Evolutionary conservation across 371 early-diverging fungal genomes (phyloP).

Genomic region (Blakeslea trispora): DNA sequence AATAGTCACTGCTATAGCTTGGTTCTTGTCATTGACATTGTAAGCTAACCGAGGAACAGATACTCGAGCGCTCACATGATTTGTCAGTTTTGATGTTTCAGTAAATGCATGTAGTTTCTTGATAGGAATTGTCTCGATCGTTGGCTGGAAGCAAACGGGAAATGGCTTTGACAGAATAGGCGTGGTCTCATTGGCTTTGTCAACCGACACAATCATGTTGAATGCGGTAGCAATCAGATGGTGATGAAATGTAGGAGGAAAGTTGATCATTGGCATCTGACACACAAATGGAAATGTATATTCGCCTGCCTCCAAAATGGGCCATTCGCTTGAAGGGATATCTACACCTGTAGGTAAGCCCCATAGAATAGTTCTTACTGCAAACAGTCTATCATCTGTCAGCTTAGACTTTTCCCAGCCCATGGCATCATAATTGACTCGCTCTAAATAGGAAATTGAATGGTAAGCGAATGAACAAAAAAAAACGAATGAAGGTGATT

Average conservation of each 20-base stretch:
- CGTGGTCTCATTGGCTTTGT: constrained; percentile 9
- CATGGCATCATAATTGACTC: constrained; percentile 37
- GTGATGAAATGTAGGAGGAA: constrained; percentile 33
- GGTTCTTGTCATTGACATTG: constrained; percentile 18
- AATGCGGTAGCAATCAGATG: constrained; percentile 28
- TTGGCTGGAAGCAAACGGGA: constrained; percentile 22
- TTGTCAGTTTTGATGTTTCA: constrained; percentile 14
- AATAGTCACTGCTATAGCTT: constrained; percentile 21
- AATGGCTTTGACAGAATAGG: constrained; percentile 23
- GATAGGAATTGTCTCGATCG: constrained; percentile 26
- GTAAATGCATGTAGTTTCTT: constrained; percentile 16
- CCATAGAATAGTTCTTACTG: constrained; percentile 31
- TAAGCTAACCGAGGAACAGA: constrained; percentile 30
- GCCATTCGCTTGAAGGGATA: constrained; percentile 15
- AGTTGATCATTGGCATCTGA: constrained; percentile 39
- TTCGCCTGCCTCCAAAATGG: constrained; percentile 29
- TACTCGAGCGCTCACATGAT: constrained; percentile 12
- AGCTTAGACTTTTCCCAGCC: constrained; percentile 30
- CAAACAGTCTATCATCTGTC: constrained; percentile 32
- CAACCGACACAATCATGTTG: constrained; percentile 24
- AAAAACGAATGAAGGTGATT: neutral
- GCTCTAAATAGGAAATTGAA: constrained; percentile 13
- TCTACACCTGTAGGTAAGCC: constrained; percentile 20
- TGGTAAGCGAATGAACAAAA: neutral
- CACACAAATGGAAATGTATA: constrained; percentile 29